Evolutionary conservation across 2,329 filamentous ascomycete species (phyloP), one percentile per base, ranked within the genome.

Genomic region (Westerdykella aurantiaca): DNA sequence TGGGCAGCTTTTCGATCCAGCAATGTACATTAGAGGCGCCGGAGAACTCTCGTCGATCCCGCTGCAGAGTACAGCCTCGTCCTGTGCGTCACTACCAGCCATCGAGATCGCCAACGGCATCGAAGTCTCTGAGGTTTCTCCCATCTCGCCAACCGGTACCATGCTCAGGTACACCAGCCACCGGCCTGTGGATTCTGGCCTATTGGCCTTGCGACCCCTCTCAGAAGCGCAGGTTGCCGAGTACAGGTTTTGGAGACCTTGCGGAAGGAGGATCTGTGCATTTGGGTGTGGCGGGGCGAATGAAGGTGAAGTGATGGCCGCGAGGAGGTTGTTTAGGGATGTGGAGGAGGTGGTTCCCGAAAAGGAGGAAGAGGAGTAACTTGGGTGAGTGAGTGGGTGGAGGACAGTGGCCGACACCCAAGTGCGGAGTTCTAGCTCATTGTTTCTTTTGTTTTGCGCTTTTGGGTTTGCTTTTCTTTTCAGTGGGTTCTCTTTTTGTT

Each of bases 201-300:
- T 67, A 1, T 47, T 67, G n/a, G 61, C 55, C 16, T 48, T 65
- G 1, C 42, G 39, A 4, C 58, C 63, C 9, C 47, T 67, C 2
- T 55, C 49, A 13, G 64, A 67, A 48, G 39, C 51, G 0, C 57
- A 64, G 43, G 62, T 67, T 4, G 63, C 61, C 6, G 63, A 67
- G 38, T 66, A 66, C 43, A 45, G 61, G 21, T 67, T 67, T 44
- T 67, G 64, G 64, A 52, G 57, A 9, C 61, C 59, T 0, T 67
- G 64, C 41, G 61, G 63, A 2, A 50, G 51, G 3, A 47, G 55
- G 23, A 31, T 29, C 1, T 67, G 64, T 46, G 56, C 49, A 1
- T 62, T 67, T 50, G 63, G 64, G 1, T 67, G 64, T 46, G 59
- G 58, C 4, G 48, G 45, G 3, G 51, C 31, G 7, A 34, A 53